These are phyloP conservation scores for Aspergillus sparsus DNA, from an alignment of 495 filamentous ascomycete genomes.

Conservation along the genomic window DNA sequence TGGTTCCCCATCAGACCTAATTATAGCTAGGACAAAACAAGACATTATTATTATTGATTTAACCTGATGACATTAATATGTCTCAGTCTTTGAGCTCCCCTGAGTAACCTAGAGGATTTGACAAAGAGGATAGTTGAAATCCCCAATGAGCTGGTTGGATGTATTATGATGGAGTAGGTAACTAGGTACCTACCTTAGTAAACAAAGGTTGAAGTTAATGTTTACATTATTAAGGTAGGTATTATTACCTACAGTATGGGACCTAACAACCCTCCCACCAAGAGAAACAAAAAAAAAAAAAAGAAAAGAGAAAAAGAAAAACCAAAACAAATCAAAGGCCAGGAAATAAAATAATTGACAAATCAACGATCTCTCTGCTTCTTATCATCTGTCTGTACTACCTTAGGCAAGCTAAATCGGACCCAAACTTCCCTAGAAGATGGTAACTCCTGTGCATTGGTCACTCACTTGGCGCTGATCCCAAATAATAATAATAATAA, in stretches of 20 bases:
- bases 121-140: too few relatives aligned
- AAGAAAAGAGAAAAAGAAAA: slow-evolving; percentile 41
- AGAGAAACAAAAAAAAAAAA: neutral
- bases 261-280: neutral
- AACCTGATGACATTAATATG: neutral
- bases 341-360: neutral
- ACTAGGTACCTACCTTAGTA: too few relatives aligned
- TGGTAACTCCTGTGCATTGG: slow-evolving; percentile 3
- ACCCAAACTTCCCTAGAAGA: neutral
- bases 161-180: too few relatives aligned
- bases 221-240: too few relatives aligned
- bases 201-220: too few relatives aligned
- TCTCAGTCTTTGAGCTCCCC: neutral
- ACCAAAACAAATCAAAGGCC: slow-evolving; percentile 24
- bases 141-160: too few relatives aligned
- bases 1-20: neutral
- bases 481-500: neutral
- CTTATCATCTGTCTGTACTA: neutral
- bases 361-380: neutral
- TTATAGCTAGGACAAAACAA: neutral
- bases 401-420: neutral
- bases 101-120: too few relatives aligned
- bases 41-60: neutral
- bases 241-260: too few relatives aligned
- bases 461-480: slow-evolving; percentile 20